Conservation (phyloP, 345 rosid species). For the Hirschfeldia incana region DNA sequence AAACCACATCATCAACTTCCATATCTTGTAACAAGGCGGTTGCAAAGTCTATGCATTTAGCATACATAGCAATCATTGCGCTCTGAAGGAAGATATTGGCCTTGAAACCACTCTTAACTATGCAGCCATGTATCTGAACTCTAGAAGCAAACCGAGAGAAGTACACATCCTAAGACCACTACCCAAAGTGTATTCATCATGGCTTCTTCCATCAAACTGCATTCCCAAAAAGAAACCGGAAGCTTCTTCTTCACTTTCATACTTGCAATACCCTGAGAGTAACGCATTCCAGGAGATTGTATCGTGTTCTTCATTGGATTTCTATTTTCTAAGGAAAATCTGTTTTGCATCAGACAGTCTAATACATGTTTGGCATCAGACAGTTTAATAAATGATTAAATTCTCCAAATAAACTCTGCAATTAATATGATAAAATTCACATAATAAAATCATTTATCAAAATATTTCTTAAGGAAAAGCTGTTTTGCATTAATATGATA, state of each 20-base stretch:
- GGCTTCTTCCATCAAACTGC: conserved; percentile 62
- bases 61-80: conserved; percentile 82
- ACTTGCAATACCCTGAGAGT: conserved; percentile 67
- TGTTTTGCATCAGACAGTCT: conserved; percentile 48
- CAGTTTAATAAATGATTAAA: too few species aligned
- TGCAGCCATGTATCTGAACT: conserved; percentile 84
- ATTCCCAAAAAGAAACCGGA: conserved; percentile 60
- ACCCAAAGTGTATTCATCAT: conserved; percentile 56
- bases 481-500: too few species aligned
- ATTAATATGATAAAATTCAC: too few species aligned
- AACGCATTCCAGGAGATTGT: conserved; percentile 77
- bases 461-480: too few species aligned
- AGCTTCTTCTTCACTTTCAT: conserved; percentile 55
- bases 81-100: conserved; percentile 70
- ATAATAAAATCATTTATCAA: too few species aligned
- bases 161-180: conserved; percentile 71
- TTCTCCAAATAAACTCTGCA: too few species aligned
- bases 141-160: conserved; percentile 43
- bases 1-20: conserved; percentile 64
- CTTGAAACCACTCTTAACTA: conserved; percentile 46
- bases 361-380: too few species aligned
- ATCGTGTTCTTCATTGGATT: conserved; percentile 53
- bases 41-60: conserved; percentile 51
- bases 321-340: conserved; percentile 49
- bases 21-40: conserved; percentile 47